Base-by-base conservation (phyloP, 805 yeast species). In the Ogataea minuta region DNA sequence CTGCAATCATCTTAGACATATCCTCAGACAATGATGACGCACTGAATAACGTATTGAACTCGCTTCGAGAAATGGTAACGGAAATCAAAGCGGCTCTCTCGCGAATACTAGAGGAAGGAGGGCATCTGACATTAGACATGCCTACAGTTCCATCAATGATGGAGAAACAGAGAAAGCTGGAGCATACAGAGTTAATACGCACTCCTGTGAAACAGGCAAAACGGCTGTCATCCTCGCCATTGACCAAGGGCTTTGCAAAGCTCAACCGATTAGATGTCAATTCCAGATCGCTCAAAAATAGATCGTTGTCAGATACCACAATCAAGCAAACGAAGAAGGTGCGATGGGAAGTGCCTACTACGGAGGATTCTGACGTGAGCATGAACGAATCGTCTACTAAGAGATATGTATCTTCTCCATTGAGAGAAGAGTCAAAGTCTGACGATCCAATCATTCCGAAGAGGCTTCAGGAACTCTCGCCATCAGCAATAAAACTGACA, bases 291-390 rank as follows among this genome's bases (percentile, higher is more conserved):
- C 19, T 36, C 17, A 29, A 39, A 24, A 31, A 20, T 15, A 35
- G 46, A 36, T 34, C 36, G 4, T 9, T 31, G 2, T 25, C 45
- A 3, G 48, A 48, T 11, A 26, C 34, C 6, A 34, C 25, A 2
- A 31, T 29, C 16, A 64, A 60, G 42, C 49, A 50, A 9, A 31
- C 56, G 9, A 71, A 71, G 37, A 71, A 66, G 42, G 78, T 74
- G 2, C 63, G 76, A 45, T 72, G 76, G 74, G 68, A 67, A 42
- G 64, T 65, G 9, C 70, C 70, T 2, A 33, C 41, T 20, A 41
- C 41, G 3, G 47, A 37, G 9, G 48, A 48, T n/a, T 44, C 50
- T 2, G 57, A 53, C 32, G 39, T 49, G 7, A 46, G 43, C 28
- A 48, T 45, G 54, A 40, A 36, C 19, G 53, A 49, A 23, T 7